Evolutionary conservation across 1,139 yeast species (phyloP).

Genomic region (Scheffersomyces segobiensis): DNA sequence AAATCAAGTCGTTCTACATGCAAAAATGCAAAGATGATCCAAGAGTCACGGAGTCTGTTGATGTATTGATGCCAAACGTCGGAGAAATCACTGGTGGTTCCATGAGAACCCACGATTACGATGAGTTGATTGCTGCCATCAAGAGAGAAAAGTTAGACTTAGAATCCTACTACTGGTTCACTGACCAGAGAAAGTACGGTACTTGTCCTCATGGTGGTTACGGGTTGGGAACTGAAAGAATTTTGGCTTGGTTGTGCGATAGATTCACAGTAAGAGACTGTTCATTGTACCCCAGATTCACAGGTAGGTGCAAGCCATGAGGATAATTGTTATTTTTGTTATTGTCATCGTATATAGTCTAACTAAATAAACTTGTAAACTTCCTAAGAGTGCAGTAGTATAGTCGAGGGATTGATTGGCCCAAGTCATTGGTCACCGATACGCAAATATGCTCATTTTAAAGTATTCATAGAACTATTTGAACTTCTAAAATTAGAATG

Average conservation of each 20-base stretch:
- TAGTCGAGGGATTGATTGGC: neutral
- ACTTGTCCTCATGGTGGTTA: constrained; percentile 99
- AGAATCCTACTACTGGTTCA: constrained; percentile 88
- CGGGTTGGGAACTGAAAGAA: constrained; percentile 97
- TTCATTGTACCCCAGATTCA: constrained; percentile 94
- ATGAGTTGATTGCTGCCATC: constrained; percentile 86
- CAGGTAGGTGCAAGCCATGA: constrained; percentile 96
- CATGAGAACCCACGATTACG: constrained; percentile 86
- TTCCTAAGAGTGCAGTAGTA: neutral
- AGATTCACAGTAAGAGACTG: constrained; percentile 98
- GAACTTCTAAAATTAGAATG: neutral
- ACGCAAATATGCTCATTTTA: neutral
- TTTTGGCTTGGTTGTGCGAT: constrained; percentile 96
- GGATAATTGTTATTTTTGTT: constrained; percentile 8
- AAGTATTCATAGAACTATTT: no score
- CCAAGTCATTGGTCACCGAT: neutral
- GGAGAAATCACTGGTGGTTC: constrained; percentile 99
- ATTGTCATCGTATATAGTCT: neutral
- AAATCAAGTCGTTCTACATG: constrained; percentile 97
- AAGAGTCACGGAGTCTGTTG: constrained; percentile 96
- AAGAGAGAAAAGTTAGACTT: constrained; percentile 87
- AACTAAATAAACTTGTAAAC: neutral
- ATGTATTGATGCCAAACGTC: constrained; percentile 96
- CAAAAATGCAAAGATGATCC: constrained; percentile 86
- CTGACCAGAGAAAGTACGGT: constrained; percentile 95